Conservation (phyloP, 495 filamentous ascomycete genomes). For the Aspergillus heteromorphus region DNA sequence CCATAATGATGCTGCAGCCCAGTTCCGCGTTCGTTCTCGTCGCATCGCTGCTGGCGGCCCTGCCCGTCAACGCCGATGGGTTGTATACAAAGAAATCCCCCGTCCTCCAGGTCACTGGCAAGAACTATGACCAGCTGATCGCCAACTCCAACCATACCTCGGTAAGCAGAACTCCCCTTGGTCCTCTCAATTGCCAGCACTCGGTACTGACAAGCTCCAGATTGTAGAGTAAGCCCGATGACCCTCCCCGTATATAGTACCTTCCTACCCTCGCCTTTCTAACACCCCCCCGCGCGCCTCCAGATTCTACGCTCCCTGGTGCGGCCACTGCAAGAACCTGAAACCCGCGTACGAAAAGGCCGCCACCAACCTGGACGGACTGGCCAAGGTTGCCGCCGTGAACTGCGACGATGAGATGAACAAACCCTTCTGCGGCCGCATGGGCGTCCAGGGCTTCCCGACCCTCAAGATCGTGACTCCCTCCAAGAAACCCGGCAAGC, state of each 20-base stretch:
- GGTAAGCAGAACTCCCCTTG: constrained; percentile 47
- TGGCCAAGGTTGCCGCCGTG: constrained; percentile 90
- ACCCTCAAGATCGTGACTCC: constrained; percentile 93
- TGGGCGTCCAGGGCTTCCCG: constrained; percentile 94
- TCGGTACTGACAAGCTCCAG: constrained; percentile 34
- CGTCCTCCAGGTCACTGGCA: constrained; percentile 80
- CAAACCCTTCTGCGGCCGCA: constrained; percentile 77
- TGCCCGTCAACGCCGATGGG: constrained; percentile 59
- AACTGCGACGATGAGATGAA: constrained; percentile 95
- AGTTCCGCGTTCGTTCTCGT: constrained; percentile 35
- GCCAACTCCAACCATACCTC: constrained; percentile 86
- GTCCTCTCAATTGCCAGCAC: neutral
- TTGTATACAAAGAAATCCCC: constrained; percentile 84
- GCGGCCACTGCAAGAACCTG: constrained; percentile 92
- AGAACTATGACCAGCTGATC: constrained; percentile 79
- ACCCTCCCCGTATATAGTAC: constrained; percentile 2
- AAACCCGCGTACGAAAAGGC: constrained; percentile 95
- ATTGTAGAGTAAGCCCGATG: constrained; percentile 59
- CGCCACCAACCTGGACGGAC: constrained; percentile 77
- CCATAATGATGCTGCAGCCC: constrained; percentile 17
- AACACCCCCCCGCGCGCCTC: too few relatives aligned
- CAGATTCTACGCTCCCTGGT: constrained; percentile 95
- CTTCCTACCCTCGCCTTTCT: constrained; percentile 3
- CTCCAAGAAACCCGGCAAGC: constrained; percentile 74
- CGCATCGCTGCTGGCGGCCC: constrained; percentile 51